phyloP scores from a whole-genome alignment of 2,329 filamentous ascomycete species.

The Acrodontium crateriforme region DNA sequence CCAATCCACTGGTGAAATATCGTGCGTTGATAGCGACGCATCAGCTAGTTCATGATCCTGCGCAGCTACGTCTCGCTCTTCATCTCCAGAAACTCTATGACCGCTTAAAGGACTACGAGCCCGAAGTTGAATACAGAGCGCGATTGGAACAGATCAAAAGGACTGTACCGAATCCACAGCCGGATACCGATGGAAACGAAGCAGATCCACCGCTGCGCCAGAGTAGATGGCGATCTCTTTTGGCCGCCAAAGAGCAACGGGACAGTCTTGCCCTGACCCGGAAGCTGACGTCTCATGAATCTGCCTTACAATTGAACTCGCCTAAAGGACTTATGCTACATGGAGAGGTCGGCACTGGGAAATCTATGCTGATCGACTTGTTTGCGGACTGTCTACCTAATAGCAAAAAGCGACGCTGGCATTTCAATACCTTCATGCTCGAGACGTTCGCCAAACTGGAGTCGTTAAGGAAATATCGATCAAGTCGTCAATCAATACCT shows the following conservation, averaged over 20 bases:
- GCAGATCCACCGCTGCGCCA: slow-evolving; percentile 27
- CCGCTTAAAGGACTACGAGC: slow-evolving; percentile 65
- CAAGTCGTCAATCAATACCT: slow-evolving; percentile 6
- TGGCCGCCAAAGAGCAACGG: slow-evolving; percentile 39
- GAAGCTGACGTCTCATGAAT: slow-evolving; percentile 56
- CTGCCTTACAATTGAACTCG: slow-evolving; percentile 56
- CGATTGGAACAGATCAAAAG: slow-evolving; percentile 48
- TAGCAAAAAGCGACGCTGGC: slow-evolving; percentile 59
- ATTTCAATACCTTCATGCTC: slow-evolving; percentile 80
- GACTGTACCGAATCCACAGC: slow-evolving; percentile 18
- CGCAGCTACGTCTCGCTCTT: slow-evolving; percentile 37
- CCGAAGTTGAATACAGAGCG: slow-evolving; percentile 53
- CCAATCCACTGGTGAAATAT: slow-evolving; percentile 65
- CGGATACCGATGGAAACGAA: slow-evolving; percentile 6
- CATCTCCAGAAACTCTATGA: slow-evolving; percentile 67
- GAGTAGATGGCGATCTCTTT: slow-evolving; percentile 35
- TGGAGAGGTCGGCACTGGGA: slow-evolving; percentile 70
- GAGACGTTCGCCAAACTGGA: slow-evolving; percentile 62
- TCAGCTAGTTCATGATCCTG: slow-evolving; percentile 51
- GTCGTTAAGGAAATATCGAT: slow-evolving; percentile 37
- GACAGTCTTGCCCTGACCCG: slow-evolving; percentile 49
- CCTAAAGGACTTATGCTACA: slow-evolving; percentile 64
- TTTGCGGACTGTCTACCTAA: slow-evolving; percentile 67
- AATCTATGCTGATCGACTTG: slow-evolving; percentile 72
- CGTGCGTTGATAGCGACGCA: slow-evolving; percentile 55